Base-by-base conservation (phyloP, 306 rosid species). In the Fagus sylvatica region DNA sequence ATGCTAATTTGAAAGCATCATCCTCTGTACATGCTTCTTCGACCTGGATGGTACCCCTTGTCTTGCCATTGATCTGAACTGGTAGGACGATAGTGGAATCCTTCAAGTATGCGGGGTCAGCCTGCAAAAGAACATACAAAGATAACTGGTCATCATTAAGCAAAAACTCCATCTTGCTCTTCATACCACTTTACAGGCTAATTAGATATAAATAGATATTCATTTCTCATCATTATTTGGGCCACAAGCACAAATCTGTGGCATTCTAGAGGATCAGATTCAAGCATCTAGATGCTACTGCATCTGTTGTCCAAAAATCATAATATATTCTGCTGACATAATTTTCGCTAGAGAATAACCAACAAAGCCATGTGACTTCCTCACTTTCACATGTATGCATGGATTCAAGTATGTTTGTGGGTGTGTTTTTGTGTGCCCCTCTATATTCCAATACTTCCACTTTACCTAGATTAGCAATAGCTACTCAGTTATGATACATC, bases 61-160 rank as follows among this genome's bases (percentile, higher is more conserved):
- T 95, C 88, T 91, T 95, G 77, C 99, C 99, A 46, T 95, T 95
- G 79, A 95, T 91, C 84, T 95, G 99, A 79, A 95, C 97, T 6
- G 98, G 99, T 67, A 91, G 88, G 69, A 93, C 83, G 34, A 91
- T 70, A 1, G 88, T 84, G 46, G 96, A 86, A 78, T 91, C 91
- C 86, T 88, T 93, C 87, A 93, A 74, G 87, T 87, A 95, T 51
- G 77, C 84, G 32, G 96, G 93, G 78, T 89, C 77, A 28, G 87
- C 97, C 98, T 88, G 92, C 75, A 90, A 71, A 43, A 49, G 55
- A 77, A 70, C 41, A 74, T 11, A 75, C 40, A 64, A 78, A 48
- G 49, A 68, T n/a, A 65, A 53, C 16, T 36, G 11, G n/a, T 36
- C 22, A 34, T 15, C 15, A 15, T 62, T 15, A 6, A 34, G 42